phyloP scores from a whole-genome alignment of 2,329 filamentous ascomycete species.

The Alternaria longipes region DNA sequence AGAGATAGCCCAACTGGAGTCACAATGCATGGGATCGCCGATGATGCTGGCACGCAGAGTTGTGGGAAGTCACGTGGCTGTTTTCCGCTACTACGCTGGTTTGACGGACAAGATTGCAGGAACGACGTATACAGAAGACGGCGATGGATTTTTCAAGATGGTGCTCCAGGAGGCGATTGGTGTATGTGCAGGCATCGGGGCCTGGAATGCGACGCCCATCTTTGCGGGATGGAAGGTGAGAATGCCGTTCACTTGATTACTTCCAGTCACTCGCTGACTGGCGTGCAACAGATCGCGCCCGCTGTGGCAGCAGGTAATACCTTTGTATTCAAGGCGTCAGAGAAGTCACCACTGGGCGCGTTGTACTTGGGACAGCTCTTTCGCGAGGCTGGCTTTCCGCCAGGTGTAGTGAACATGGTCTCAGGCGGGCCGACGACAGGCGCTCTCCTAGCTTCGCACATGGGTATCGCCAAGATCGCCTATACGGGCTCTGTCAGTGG shows the following conservation, averaged over 20 bases:
- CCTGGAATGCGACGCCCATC: conserved; percentile 39
- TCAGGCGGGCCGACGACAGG: conserved; percentile 45
- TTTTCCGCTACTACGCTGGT: conserved; percentile 4
- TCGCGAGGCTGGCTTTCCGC: conserved; percentile 49
- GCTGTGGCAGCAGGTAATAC: conserved; percentile 48
- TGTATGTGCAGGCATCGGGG: conserved; percentile 43
- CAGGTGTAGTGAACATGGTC: conserved; percentile 53
- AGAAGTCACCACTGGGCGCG: conserved; percentile 38
- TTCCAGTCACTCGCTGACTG: conserved; percentile 17
- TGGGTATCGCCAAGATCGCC: conserved; percentile 54
- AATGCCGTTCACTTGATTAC: background rate
- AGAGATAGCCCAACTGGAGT: conserved; percentile 21
- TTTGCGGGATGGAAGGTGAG: conserved; percentile 14
- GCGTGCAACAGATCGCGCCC: conserved; percentile 42
- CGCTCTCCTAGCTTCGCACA: conserved; percentile 51
- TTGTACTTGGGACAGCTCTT: conserved; percentile 38
- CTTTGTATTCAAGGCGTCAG: conserved; percentile 40
- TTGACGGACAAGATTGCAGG: conserved; percentile 38
- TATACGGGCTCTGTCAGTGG: conserved; percentile 54
- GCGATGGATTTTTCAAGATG: background rate
- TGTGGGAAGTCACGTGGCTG: conserved; percentile 5
- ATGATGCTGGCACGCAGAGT: conserved; percentile 18
- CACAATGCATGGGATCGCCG: conserved; percentile 29
- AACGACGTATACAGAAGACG: conserved; percentile 18
- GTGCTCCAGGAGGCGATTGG: conserved; percentile 30